Percentiles rank a stretch among this genome's conserved stretches.
Conservation (phyloP, 306 rosid genomes). For the Cercis canadensis region DNA sequence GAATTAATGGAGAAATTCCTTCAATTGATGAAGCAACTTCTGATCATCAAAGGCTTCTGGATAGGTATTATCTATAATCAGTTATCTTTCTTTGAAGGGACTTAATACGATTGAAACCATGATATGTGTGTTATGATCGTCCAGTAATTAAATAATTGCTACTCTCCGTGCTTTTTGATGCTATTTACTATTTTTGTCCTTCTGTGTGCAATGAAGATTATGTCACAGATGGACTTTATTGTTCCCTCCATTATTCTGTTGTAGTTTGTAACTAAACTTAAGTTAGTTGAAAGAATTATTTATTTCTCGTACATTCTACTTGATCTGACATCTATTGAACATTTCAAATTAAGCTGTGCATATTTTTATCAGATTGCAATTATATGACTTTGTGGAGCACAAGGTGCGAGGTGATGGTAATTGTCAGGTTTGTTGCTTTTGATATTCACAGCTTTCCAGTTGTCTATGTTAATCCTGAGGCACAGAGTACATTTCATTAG, state of each 20-base stretch:
- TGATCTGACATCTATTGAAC: slow-evolving; percentile 14
- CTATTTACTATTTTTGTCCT: not conserved
- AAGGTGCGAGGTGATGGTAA: slow-evolving; percentile 88
- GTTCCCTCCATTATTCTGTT: not conserved
- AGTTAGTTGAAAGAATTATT: slow-evolving; percentile 23
- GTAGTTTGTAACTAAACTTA: slow-evolving; percentile 14
- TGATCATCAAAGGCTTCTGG: slow-evolving; percentile 87
- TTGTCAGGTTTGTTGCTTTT: slow-evolving; percentile 72
- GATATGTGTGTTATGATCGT: slow-evolving; percentile 20
- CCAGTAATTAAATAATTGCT: not conserved
- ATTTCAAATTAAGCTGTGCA: slow-evolving; percentile 30
- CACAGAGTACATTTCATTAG: slow-evolving; percentile 24
- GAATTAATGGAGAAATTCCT: slow-evolving; percentile 92
- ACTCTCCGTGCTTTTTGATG: not conserved
- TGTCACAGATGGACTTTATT: slow-evolving; percentile 15
- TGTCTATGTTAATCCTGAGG: slow-evolving; percentile 15
- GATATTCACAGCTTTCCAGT: slow-evolving; percentile 19
- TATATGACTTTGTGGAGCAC: slow-evolving; percentile 68
- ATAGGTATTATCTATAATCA: slow-evolving; percentile 59
- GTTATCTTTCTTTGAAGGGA: slow-evolving; percentile 1
- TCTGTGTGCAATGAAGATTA: slow-evolving; percentile 10
- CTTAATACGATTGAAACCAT: slow-evolving; percentile 16
- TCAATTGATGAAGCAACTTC: slow-evolving; percentile 87
- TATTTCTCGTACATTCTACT: slow-evolving; percentile 33
- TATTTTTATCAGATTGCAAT: slow-evolving; percentile 63